Evolutionary conservation across 331 rosid genomes (phyloP), one percentile per base, ranked within the genome.

Genomic region (Acacia concinna): DNA sequence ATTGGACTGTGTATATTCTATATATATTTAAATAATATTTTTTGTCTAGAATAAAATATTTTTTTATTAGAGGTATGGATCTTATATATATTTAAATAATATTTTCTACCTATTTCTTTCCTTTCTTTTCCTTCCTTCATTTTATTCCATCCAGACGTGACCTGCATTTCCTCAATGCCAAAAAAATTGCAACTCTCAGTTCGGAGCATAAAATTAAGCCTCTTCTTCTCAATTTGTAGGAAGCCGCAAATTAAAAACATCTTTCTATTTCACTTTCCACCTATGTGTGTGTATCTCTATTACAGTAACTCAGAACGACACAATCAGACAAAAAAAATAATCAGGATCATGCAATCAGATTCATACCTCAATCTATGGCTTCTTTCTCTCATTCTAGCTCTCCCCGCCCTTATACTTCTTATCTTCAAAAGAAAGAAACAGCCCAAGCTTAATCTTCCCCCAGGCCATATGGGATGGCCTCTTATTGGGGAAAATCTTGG

Each of bases 401-500:
- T 89, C 27, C 56, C 52, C 14, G 51, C 91, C 44, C 1, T 20
- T 20, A 77, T 90, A 34, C 68, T 87, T 82, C 66, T 96, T 78
- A 85, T 96, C 76, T 20, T 88, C 85, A 85, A 60, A 72, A 87
- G 90, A 66, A 90, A 86, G 68, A 88, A 81, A 81, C 86, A 81
- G 78, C 86, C 83, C 40, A 86, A 67, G 74, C 77, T 85, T 21
- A 89, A 93, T 68, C 99, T 96, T 43, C 99, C 98, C 3, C 98
- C 98, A 0, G 99, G 99, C 4, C 86, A 80, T 73, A 91, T 90
- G 99, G 99, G 99, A 1, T 93, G 93, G 97, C 99, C 99, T 41
- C 88, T 96, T 62, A 74, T 96, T 34, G 99, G 99, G 0, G 97
- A 96, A 84, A 93, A 97, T 60, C 34, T 93, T 69, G 89, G 85